These are phyloP conservation scores for Fusarium paranaense DNA, from an alignment of 2,329 filamentous ascomycete species.

Conservation along the genomic window DNA sequence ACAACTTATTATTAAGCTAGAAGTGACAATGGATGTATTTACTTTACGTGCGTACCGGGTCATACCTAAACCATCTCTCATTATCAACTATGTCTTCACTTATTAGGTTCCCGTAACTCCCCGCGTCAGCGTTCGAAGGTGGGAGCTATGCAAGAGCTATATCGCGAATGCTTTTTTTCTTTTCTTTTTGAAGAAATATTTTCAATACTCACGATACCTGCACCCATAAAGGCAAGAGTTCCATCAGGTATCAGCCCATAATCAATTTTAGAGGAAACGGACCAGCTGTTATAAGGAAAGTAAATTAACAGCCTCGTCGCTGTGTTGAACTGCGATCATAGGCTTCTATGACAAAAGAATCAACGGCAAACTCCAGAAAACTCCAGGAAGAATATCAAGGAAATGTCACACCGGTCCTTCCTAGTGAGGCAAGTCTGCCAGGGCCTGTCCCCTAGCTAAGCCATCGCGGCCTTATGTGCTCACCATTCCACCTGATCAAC, in stretches of 20 bases:
- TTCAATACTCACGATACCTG: background rate
- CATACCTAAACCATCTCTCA: background rate
- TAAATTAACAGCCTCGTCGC: background rate
- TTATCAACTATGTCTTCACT: background rate
- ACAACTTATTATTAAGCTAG: background rate
- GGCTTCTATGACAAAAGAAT: background rate
- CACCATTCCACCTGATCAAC: background rate
- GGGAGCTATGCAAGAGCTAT: background rate
- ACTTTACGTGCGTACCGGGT: too few species aligned
- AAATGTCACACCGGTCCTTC: background rate
- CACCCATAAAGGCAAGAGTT: background rate
- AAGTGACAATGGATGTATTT: background rate
- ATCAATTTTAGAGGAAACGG: background rate
- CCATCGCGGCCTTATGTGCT: background rate
- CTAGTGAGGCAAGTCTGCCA: background rate
- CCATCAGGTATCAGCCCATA: background rate
- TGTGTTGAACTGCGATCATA: background rate
- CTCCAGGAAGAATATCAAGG: background rate
- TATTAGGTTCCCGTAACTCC: background rate
- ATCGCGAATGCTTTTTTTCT: background rate
- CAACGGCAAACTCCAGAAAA: background rate
- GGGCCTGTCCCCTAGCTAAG: background rate
- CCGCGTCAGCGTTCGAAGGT: background rate
- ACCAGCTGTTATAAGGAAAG: background rate
- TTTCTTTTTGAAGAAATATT: background rate